Conservation (phyloP, 139 green algal species). For the Zygnema cylindricum region DNA sequence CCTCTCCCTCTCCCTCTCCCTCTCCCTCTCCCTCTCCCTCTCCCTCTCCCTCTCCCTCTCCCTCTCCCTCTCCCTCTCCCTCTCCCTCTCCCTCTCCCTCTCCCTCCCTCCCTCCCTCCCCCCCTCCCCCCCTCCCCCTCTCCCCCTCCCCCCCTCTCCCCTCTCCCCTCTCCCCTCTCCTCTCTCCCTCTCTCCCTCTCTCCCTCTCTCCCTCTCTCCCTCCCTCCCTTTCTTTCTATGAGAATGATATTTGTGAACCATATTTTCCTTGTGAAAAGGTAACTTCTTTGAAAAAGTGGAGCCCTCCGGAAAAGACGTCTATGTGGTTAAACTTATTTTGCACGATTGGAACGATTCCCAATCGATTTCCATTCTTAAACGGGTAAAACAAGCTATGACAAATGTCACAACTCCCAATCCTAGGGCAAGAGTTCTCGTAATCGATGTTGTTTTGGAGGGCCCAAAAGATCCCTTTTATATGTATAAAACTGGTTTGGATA, state of each 20-base stretch:
- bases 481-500: background rate
- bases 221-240: background rate
- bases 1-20: conserved; percentile 8
- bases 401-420: background rate
- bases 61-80: background rate
- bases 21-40: background rate
- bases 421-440: conserved; percentile 9
- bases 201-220: background rate
- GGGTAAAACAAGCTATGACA: background rate
- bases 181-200: background rate
- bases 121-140: too few relatives aligned
- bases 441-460: conserved; percentile 38
- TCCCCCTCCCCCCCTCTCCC: background rate
- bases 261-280: background rate
- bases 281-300: conserved; percentile 18
- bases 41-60: background rate
- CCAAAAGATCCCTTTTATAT: background rate
- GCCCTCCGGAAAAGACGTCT: conserved; percentile 32
- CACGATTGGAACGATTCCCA: conserved; percentile 49
- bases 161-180: background rate
- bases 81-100: background rate
- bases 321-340: conserved; percentile 56
- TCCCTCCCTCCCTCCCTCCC: background rate
- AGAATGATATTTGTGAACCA: background rate
- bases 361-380: conserved; percentile 22